These are phyloP conservation scores for Epichloe bromicola DNA, from an alignment of 2,329 filamentous ascomycete genomes.

Conservation along the genomic window DNA sequence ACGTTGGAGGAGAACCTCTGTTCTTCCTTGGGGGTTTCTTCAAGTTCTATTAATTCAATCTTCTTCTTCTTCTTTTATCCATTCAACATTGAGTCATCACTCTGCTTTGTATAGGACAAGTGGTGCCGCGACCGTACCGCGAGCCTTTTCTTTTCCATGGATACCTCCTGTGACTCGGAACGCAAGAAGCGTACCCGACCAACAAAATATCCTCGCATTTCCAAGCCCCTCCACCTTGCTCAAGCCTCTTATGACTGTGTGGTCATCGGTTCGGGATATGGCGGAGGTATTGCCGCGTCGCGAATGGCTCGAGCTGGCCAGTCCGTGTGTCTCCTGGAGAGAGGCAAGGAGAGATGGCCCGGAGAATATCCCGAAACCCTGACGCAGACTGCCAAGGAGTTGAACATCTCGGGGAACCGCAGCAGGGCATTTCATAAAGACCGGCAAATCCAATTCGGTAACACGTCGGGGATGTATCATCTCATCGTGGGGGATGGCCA, in stretches of 20 bases:
- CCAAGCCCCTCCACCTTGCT: slow-evolving; percentile 43
- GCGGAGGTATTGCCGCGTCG: slow-evolving; percentile 51
- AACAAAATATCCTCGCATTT: slow-evolving; percentile 32
- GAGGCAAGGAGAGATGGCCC: slow-evolving; percentile 52
- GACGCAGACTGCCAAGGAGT: slow-evolving; percentile 32
- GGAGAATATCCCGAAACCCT: slow-evolving; percentile 46
- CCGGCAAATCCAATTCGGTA: slow-evolving; percentile 29
- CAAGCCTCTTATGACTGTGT: slow-evolving; percentile 48
- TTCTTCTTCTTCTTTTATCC: too few species aligned
- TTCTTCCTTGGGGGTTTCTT: too few species aligned
- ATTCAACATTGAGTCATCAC: background rate
- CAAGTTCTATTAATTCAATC: too few species aligned
- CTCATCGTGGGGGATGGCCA: slow-evolving; percentile 49
- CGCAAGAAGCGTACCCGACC: background rate
- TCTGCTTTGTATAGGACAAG: background rate
- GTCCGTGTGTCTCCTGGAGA: slow-evolving; percentile 51
- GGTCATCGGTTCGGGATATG: slow-evolving; percentile 58
- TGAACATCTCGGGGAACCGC: slow-evolving; percentile 41
- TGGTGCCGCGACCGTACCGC: background rate
- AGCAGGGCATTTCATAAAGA: slow-evolving; percentile 25
- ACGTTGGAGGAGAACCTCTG: too few species aligned
- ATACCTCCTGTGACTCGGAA: background rate
- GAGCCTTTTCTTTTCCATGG: background rate
- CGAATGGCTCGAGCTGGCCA: slow-evolving; percentile 45
- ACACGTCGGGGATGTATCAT: slow-evolving; percentile 50